Percentiles rank a stretch among this genome's conserved stretches.
Conservation (phyloP, 1,284 basidiomycete species). For the Ustilago loliicola region DNA sequence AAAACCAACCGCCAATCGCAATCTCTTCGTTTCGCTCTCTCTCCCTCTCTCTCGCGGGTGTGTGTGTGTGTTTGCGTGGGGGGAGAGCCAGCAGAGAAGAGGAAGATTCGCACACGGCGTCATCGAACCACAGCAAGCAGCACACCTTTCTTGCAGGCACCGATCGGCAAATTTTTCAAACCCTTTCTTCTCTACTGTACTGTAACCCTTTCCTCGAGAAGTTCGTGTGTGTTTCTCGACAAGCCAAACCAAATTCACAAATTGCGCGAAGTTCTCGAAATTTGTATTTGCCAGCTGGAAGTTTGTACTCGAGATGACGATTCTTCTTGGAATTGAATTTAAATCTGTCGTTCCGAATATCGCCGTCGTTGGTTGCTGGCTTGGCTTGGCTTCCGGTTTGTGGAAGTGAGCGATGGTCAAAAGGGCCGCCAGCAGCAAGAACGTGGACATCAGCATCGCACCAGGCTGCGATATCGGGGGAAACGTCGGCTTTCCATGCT, state of each 20-base stretch:
- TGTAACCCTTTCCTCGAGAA: neutral
- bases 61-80: conserved; percentile 8
- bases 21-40: neutral
- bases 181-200: neutral
- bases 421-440: neutral
- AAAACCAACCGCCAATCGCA: neutral
- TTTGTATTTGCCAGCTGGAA: neutral
- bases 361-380: conserved; percentile 16
- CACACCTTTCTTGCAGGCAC: neutral
- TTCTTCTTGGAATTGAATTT: conserved; percentile 12
- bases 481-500: too few relatives aligned
- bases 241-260: neutral
- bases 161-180: conserved; percentile 7
- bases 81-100: neutral
- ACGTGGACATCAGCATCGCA: conserved; percentile 12
- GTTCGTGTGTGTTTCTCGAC: neutral
- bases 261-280: neutral
- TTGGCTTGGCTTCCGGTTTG: too few relatives aligned
- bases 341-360: conserved; percentile 35
- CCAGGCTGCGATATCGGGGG: too few relatives aligned
- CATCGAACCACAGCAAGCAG: neutral
- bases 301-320: conserved; percentile 20
- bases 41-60: neutral
- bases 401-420: neutral
- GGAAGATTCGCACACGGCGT: neutral